These are phyloP conservation scores for Whalleya microplaca DNA, from an alignment of 2,329 filamentous ascomycete species.

Conservation along the genomic window DNA sequence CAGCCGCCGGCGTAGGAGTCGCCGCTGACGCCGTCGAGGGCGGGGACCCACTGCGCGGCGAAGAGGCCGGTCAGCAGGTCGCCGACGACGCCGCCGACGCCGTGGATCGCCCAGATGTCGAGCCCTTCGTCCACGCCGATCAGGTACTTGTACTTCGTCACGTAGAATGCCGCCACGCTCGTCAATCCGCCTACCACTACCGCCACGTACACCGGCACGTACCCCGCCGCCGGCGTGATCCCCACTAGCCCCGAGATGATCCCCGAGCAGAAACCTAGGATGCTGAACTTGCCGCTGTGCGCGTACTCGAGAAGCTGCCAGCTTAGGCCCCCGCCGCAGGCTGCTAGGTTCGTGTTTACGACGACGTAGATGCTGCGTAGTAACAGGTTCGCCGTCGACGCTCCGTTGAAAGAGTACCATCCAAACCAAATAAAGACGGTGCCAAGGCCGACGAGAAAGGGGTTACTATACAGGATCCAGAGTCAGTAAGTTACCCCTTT, in stretches of 20 bases:
- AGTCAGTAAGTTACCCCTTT: too few species aligned
- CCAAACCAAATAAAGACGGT: constrained; percentile 70
- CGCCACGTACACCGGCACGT: constrained; percentile 55
- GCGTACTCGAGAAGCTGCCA: constrained; percentile 59
- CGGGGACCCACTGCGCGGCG: constrained; percentile 51
- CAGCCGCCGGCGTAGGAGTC: constrained; percentile 52
- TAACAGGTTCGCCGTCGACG: constrained; percentile 53
- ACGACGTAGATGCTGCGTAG: constrained; percentile 58
- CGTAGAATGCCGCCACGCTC: constrained; percentile 49
- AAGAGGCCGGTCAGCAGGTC: constrained; percentile 62
- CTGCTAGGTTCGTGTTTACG: constrained; percentile 63
- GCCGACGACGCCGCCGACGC: constrained; percentile 61
- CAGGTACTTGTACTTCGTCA: constrained; percentile 52
- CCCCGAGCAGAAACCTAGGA: constrained; percentile 56
- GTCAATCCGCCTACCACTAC: constrained; percentile 57
- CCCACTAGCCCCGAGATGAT: constrained; percentile 61
- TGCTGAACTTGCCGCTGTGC: constrained; percentile 51
- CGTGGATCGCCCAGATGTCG: constrained; percentile 64
- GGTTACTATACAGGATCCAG: too few species aligned
- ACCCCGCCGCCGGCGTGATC: constrained; percentile 62
- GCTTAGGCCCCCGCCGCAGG: constrained; percentile 55
- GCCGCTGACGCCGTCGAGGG: constrained; percentile 53
- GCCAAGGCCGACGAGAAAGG: constrained; percentile 65
- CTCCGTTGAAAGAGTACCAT: constrained; percentile 59
- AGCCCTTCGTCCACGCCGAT: constrained; percentile 56